Evolutionary conservation across 371 early-diverging fungal genomes (phyloP), one percentile per base, ranked within the genome.

Genomic region (Nematocida sp.): DNA sequence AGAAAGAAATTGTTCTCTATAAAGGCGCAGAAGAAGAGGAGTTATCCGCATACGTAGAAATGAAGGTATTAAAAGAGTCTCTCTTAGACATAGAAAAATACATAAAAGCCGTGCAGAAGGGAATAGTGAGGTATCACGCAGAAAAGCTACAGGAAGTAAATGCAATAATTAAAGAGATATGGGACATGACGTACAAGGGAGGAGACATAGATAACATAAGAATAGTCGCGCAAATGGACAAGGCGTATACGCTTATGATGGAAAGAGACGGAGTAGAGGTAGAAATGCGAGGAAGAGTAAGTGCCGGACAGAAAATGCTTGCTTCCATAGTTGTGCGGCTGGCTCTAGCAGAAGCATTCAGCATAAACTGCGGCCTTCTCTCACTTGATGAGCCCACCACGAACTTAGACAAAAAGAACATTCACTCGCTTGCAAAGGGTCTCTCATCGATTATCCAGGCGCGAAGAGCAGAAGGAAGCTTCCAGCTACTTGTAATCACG

Each of bases 321-420:
- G 89, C 95, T 0, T 92, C 93, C 3, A 88, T 98, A 64, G 91
- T 99, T 57, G 91, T 99, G 63, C 88, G 99, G 20, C 85, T 99
- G 42, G 97, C 99, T 5, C 84, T 99, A 49, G 94, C 96, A 2
- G 96, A 97, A 63, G 87, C 94, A 0, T 97, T 99, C 80, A 88
- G 92, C 65, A 78, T 88, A 13, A 89, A 91, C 69, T 97, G 95
- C 80, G 94, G 94, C 3, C 88, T 97, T n/a, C 82, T 99, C 50
- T 92, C 97, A 0, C 84, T 99, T 54, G 98, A 99, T 83, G 99
- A 98, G 79, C 99, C 99, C 0, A 98, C 99, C 0, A 97, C 99
- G 0, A 98, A 98, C 82, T 84, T 99, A 23, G 99, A 99, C 82
- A 86, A 87, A 47, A 92, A 87, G 4, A 97, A 97, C 80, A 90